These are phyloP conservation scores for Mycena sp. DNA, from an alignment of 1,284 basidiomycete genomes.

Conservation along the genomic window DNA sequence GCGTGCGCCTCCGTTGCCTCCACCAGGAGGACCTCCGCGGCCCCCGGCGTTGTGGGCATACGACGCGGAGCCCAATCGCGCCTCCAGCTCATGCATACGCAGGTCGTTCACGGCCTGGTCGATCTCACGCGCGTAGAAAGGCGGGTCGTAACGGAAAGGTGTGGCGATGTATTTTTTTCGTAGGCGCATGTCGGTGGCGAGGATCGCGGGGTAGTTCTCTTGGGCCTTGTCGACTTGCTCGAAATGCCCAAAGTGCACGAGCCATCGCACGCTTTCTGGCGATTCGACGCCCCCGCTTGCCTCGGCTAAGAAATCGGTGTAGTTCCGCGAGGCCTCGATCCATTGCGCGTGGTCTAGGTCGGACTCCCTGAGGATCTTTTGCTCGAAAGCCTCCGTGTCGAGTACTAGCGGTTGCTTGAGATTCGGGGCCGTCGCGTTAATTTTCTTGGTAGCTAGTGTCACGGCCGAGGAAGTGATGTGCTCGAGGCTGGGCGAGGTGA, in stretches of 20 bases:
- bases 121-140: background rate
- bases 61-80: background rate
- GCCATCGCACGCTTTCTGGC: background rate
- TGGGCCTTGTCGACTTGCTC: background rate
- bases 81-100: background rate
- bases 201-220: background rate
- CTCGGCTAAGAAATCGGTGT: constrained; percentile 7
- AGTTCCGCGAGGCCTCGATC: constrained; percentile 19
- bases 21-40: background rate
- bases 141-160: background rate
- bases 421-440: background rate
- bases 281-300: no score
- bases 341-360: constrained; percentile 21
- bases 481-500: constrained; percentile 22
- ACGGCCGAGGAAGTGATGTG: constrained; percentile 5
- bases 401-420: background rate
- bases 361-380: constrained; percentile 3
- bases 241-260: background rate
- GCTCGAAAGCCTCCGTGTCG: constrained; percentile 19
- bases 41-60: background rate
- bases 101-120: background rate
- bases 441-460: constrained; percentile 11
- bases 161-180: background rate
- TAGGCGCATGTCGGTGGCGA: background rate
- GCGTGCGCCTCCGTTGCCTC: background rate